Evolutionary conservation across 2,329 filamentous ascomycete species (phyloP).

Genomic region (Paecilomyces niveus): DNA sequence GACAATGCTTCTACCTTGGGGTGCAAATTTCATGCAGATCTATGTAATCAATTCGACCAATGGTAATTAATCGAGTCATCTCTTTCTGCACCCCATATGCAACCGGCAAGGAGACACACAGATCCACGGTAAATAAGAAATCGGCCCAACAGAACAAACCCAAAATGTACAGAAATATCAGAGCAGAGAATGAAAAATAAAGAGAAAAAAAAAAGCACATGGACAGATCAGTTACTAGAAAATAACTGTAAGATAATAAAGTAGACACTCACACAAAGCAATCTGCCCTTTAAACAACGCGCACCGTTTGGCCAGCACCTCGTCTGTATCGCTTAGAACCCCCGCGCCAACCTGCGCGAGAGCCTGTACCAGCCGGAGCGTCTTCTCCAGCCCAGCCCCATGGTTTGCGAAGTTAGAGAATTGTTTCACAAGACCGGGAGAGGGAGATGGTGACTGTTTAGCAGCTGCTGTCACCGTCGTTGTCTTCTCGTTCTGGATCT

Average conservation of each 20-base stretch:
- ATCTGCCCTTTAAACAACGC: conserved; percentile 33
- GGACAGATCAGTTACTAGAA: too few species aligned
- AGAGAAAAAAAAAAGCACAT: too few species aligned
- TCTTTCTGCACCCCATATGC: not conserved
- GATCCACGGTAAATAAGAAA: not conserved
- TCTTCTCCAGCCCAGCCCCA: conserved; percentile 30
- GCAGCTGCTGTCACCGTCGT: not conserved
- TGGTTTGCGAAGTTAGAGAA: conserved; percentile 26
- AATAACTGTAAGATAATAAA: not conserved
- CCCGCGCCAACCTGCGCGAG: conserved; percentile 25
- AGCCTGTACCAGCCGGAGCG: conserved; percentile 32
- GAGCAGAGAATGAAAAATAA: too few species aligned
- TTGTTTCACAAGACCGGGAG: conserved; percentile 9
- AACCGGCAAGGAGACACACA: not conserved
- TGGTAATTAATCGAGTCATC: too few species aligned
- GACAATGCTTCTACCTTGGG: too few species aligned
- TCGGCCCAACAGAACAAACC: too few species aligned
- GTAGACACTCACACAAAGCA: conserved; percentile 29
- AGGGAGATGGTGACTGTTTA: not conserved
- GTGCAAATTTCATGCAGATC: too few species aligned
- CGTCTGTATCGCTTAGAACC: conserved; percentile 13
- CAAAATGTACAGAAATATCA: too few species aligned
- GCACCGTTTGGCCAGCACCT: conserved; percentile 26
- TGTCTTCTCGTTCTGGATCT: not conserved
- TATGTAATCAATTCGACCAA: too few species aligned